phyloP scores from a whole-genome alignment of 2,329 filamentous ascomycete species.

The Colletotrichum sojae region DNA sequence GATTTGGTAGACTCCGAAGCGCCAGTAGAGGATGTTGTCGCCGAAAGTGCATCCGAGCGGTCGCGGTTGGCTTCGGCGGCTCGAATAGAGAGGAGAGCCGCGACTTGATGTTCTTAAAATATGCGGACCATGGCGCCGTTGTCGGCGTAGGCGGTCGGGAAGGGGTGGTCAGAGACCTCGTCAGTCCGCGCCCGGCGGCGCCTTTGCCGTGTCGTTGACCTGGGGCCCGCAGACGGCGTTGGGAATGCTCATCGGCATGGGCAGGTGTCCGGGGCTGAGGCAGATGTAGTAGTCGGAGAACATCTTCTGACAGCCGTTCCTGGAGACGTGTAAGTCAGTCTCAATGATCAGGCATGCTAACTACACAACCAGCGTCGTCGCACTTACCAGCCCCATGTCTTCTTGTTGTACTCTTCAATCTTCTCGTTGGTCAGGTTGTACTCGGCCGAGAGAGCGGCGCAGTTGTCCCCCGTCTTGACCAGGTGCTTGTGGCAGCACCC shows the following conservation, averaged over 20 bases:
- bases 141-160: too few species aligned
- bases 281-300: slow-evolving; percentile 51
- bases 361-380: too few species aligned
- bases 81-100: too few species aligned
- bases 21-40: too few species aligned
- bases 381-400: slow-evolving; percentile 51
- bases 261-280: slow-evolving; percentile 50
- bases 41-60: too few species aligned
- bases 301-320: slow-evolving; percentile 1
- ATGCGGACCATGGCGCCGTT: too few species aligned
- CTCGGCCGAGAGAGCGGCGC: slow-evolving; percentile 49
- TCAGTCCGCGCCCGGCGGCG: slow-evolving; percentile 37
- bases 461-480: slow-evolving; percentile 52
- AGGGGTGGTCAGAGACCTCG: too few species aligned
- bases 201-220: slow-evolving; percentile 46
- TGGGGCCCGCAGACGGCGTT: slow-evolving; percentile 54
- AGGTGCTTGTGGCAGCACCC: slow-evolving; percentile 55
- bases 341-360: too few species aligned
- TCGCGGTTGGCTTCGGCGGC: too few species aligned
- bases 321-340: too few species aligned
- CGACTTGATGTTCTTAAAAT: too few species aligned
- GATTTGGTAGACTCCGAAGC: too few species aligned
- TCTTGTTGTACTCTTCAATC: slow-evolving; percentile 54
- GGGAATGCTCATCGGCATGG: slow-evolving; percentile 49
- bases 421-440: slow-evolving; percentile 53